Evolutionary conservation across 1,284 basidiomycete genomes (phyloP).

Genomic region (Apiotrichum laibachii): DNA sequence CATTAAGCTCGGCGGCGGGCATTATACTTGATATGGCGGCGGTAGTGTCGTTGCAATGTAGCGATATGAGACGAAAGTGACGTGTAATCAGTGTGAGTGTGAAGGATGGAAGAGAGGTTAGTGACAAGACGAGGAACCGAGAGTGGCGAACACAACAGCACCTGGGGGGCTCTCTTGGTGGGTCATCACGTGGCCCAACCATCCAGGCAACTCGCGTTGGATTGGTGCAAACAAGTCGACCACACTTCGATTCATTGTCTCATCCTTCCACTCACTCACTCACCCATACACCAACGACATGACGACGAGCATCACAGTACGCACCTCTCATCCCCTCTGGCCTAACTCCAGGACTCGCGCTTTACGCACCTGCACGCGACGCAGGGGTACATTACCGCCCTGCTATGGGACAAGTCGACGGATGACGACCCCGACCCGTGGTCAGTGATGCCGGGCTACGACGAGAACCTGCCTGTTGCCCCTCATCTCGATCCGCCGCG

Average conservation of each 20-base stretch:
- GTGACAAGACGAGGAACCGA: no score
- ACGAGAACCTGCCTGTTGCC: conserved; percentile 35
- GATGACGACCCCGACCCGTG: conserved; percentile 35
- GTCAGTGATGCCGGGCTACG: conserved; percentile 49
- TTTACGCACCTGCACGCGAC: conserved; percentile 46
- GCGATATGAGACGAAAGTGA: no score
- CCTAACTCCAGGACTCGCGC: conserved; percentile 39
- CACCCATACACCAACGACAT: conserved; percentile 10
- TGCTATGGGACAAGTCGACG: conserved; percentile 40
- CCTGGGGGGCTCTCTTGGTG: no score
- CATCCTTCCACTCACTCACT: not conserved
- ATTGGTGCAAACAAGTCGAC: no score
- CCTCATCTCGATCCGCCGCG: conserved; percentile 33
- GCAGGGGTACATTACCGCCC: conserved; percentile 30
- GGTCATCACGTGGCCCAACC: not conserved
- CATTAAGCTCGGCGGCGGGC: no score
- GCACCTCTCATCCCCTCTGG: not conserved
- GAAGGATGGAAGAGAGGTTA: no score
- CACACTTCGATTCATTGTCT: not conserved
- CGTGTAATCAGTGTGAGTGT: no score
- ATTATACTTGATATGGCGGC: no score
- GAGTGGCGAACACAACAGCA: no score
- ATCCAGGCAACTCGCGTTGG: not conserved
- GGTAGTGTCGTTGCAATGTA: no score
- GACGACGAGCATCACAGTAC: conserved; percentile 36